A percentile compares a stretch with the other conserved stretches of the same genome.
phyloP scores from a whole-genome alignment of 2,329 filamentous ascomycete species.

The Lachnellula subtilissima region DNA sequence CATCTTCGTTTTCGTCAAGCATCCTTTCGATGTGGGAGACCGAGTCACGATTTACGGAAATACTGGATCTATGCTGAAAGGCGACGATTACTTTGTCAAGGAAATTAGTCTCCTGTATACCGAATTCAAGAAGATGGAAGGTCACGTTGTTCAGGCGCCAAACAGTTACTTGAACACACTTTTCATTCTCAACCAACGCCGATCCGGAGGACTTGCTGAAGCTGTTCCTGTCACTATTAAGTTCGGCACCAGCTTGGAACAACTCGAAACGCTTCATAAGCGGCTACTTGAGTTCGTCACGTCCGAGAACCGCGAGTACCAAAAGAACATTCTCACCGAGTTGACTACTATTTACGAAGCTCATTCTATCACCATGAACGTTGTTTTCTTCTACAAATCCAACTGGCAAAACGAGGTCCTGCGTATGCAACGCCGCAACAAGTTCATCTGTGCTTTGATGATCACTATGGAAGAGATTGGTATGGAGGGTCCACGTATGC shows the following conservation, averaged over 20 bases:
- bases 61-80: slow-evolving; percentile 69
- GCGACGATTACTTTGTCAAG: slow-evolving; percentile 95
- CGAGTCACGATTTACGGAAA: slow-evolving; percentile 89
- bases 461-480: slow-evolving; percentile 55
- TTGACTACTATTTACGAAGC: slow-evolving; percentile 75
- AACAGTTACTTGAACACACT: slow-evolving; percentile 90
- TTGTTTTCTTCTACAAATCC: slow-evolving; percentile 96
- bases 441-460: slow-evolving; percentile 91
- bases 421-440: slow-evolving; percentile 85
- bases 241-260: slow-evolving; percentile 77
- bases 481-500: slow-evolving; percentile 32
- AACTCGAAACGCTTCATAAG: slow-evolving; percentile 77
- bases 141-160: slow-evolving; percentile 90
- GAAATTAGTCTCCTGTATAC: slow-evolving; percentile 91
- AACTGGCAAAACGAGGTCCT: slow-evolving; percentile 95
- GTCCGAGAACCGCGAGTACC: slow-evolving; percentile 84
- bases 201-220: slow-evolving; percentile 83
- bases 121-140: slow-evolving; percentile 98
- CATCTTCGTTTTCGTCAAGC: slow-evolving; percentile 95
- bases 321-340: slow-evolving; percentile 80
- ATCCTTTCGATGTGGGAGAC: slow-evolving; percentile 94
- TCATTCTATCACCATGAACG: slow-evolving; percentile 80
- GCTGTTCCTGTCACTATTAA: slow-evolving; percentile 79
- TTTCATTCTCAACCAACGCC: slow-evolving; percentile 91
- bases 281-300: slow-evolving; percentile 79